Conservation (phyloP, 2,329 filamentous ascomycete species). For the Fusarium ramigenum region DNA sequence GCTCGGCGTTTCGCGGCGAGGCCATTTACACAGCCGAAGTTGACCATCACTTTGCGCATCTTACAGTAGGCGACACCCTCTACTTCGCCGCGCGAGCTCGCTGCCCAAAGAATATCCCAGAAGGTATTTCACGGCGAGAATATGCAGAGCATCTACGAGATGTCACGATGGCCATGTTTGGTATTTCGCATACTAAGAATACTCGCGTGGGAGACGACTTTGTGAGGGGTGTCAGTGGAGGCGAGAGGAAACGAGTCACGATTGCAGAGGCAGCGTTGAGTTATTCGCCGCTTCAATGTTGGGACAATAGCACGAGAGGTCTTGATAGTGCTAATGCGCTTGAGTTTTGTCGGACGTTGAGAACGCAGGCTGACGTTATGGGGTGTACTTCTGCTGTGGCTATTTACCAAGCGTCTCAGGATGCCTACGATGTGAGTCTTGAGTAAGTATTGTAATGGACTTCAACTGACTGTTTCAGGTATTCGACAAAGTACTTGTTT, state of each 20-base stretch:
- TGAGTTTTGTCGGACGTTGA: conserved; percentile 71
- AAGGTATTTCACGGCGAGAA: conserved; percentile 59
- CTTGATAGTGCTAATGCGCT: conserved; percentile 72
- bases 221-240: conserved; percentile 64
- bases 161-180: conserved; percentile 76
- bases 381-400: conserved; percentile 67
- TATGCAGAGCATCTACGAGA: conserved; percentile 71
- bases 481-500: conserved; percentile 74
- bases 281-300: conserved; percentile 67
- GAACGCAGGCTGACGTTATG: conserved; percentile 68
- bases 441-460: not conserved
- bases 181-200: conserved; percentile 74
- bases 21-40: conserved; percentile 86
- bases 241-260: conserved; percentile 58
- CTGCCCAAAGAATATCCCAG: conserved; percentile 67
- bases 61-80: conserved; percentile 79
- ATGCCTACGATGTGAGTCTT: conserved; percentile 41
- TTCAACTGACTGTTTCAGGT: conserved; percentile 45
- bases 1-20: conserved; percentile 78
- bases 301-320: conserved; percentile 74
- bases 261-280: conserved; percentile 49
- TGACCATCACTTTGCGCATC: conserved; percentile 79
- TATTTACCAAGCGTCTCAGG: conserved; percentile 68
- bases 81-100: conserved; percentile 77
- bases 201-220: conserved; percentile 78